Conservation (phyloP, 2,329 filamentous ascomycete genomes). For the Zarea fungicola region DNA sequence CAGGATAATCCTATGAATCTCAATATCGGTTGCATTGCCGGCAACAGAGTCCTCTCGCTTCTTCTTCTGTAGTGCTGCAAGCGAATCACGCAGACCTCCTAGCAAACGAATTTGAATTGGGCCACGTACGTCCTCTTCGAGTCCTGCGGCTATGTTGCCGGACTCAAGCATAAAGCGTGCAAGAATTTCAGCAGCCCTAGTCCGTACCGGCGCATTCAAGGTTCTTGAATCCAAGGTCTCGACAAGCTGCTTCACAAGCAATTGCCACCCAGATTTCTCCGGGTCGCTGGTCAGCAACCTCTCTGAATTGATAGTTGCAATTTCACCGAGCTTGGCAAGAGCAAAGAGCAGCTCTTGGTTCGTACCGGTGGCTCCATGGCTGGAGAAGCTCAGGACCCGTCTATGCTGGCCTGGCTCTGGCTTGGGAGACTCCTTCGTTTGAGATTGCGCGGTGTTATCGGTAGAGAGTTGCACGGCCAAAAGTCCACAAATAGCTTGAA, state of each 20-base stretch:
- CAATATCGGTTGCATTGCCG: constrained; percentile 60
- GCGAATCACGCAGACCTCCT: constrained; percentile 57
- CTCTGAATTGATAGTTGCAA: constrained; percentile 68
- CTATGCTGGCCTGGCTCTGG: constrained; percentile 34
- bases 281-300: constrained; percentile 65
- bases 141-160: constrained; percentile 48
- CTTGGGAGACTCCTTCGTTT: not conserved
- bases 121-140: constrained; percentile 46
- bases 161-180: constrained; percentile 53
- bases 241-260: constrained; percentile 54
- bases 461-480: constrained; percentile 40
- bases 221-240: constrained; percentile 42
- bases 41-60: constrained; percentile 50
- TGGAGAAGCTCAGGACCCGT: constrained; percentile 43
- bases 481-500: constrained; percentile 69
- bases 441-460: constrained; percentile 10
- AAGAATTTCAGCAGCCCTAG: constrained; percentile 60
- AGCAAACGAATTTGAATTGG: constrained; percentile 69
- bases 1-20: constrained; percentile 74
- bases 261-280: constrained; percentile 68
- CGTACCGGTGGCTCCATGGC: constrained; percentile 39
- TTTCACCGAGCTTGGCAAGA: constrained; percentile 66
- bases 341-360: constrained; percentile 63
- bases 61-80: constrained; percentile 48
- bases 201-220: constrained; percentile 48